Evolutionary conservation across 805 yeast species (phyloP), one percentile per base, ranked within the genome.

Genomic region (Saccharomycopsis schoenii): DNA sequence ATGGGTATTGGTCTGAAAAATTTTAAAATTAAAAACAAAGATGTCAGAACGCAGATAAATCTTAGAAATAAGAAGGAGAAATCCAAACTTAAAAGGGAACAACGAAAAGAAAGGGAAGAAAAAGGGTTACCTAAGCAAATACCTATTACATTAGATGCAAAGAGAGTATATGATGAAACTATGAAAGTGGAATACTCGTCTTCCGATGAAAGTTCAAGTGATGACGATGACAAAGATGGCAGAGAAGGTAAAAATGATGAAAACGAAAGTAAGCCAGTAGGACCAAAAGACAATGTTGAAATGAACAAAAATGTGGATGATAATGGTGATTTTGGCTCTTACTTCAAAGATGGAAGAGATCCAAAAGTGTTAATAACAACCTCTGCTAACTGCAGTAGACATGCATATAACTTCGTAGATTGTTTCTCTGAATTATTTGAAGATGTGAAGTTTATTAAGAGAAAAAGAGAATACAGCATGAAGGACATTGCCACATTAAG

Each of bases 291-390:
- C 64, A 57, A 69, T 63, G 55, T 77, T 74, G 58, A 86, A 82
- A 47, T 47, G 52, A 47, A 47, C 62, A 71, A 80, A 21, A 85
- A 81, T 69, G 84, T 84, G 37, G 84, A 84, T 63, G 88, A 83
- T 67, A 47, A 47, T 21, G 24, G 52, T 47, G 86, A 83, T 68
- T 88, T 88, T 70, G 80, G 77, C 42, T 71, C 73, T 37, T 84
- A 84, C 68, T 87, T 86, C 68, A 65, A 68, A 47, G 74, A 75
- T 24, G 78, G 79, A 54, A 71, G 77, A 64, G 84, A 85, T 58
- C 98, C 99, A 55, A 94, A 94, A 72, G 88, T 94, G 55, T 77
- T 94, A 60, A 76, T 94, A 60, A 94, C 99, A 8, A 94, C 99
- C 8, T 90, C 85, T 72, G 89, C 89, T 47, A 79, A 84, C 67